Base-by-base conservation (phyloP, 208 protist species). In the Crithidia mellificae region DNA sequence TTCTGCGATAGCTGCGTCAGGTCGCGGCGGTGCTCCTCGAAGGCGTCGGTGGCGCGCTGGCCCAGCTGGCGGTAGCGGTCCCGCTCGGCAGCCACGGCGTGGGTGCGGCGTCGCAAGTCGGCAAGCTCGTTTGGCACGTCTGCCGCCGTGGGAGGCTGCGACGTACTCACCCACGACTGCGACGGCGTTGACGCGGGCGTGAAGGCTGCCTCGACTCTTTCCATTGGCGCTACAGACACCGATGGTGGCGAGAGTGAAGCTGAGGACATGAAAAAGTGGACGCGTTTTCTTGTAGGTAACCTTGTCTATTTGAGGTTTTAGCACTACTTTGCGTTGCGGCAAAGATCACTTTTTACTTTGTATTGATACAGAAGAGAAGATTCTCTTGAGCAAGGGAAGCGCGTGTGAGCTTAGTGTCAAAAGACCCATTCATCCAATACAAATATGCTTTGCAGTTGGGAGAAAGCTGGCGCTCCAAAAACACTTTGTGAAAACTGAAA, bases 1-100 rank as follows among this genome's bases (percentile, higher is more conserved):
- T 84, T 90, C 49, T 90, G 81, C 34, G 67, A 53, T 11, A 95
- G 80, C 34, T 81, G 80, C 19, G 78, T 87, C 24, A 95, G 71
- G 38, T 95, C 87, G 39, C 73, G 64, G 0, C 90, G 82, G 78
- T 95, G 90, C 49, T 69, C 68, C 24, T 88, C 84, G 43, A 91
- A 92, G 43, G 76, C 80, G 29, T 68, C 59, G 39, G 76, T 34
- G 27, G 87, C 77, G 49, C 74, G 76, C 20, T 43, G 20, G 59
- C 65, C 70, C n/a, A 95, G 68, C 2, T 57, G 54, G 5, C 29
- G 32, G 64, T 78, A 89, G 71, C 84, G 68, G 43, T 82, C 81
- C 3, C 69, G 56, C 55, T 95, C 90, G 52, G 90, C 84, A 50
- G 73, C 63, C 30, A 91, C 49, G 0, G 78, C 68, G 38, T 70